Evolutionary conservation across 805 yeast genomes (phyloP), one percentile per base, ranked within the genome.

Genomic region (Brettanomyces custersianus): DNA sequence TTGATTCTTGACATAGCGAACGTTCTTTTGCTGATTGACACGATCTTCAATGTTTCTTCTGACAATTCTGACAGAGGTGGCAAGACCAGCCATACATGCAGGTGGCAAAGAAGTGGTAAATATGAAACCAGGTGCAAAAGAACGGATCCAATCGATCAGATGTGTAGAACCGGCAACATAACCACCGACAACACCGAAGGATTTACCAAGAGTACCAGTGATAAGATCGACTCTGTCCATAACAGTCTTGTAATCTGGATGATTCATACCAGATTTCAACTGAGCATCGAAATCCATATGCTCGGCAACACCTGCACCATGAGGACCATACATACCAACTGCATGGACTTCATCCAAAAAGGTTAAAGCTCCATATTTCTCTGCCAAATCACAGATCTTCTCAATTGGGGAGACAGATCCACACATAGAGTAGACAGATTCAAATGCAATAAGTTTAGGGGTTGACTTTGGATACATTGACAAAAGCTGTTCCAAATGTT

Each of bases 271-370:
- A 12, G 77, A 59, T 40, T 65, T 56, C 53, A 84, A 74, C 56
- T 90, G 94, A 37, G 78, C 77, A 32, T 84, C 84, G 49, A 87
- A 92, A 62, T 92, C 85, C 51, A 82, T 68, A 59, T 92, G 98
- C 62, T 92, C 99, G 33, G 97, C 96, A 37, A 92, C 97, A 65
- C 99, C 99, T 23, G 96, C 98, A 55, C 99, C 99, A 52, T 84
- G 95, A 41, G 99, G 97, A 51, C 99, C 99, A 57, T 92, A 92
- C 80, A 92, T 74, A 38, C 99, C 99, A 32, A 92, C 97, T 24
- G 98, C 97, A 55, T 92, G 99, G 26, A 92, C 99, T 62, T 92
- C 99, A 59, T 92, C 99, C 58, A 92, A 68, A 62, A 92, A 92
- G 21, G 99, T 92, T 50, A 92, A 63, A 32, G 97, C 97, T 43